Evolutionary conservation across 177 flowering plant species (phyloP), one percentile per base, ranked within the genome.

Genomic region (Vitis hybrid): DNA sequence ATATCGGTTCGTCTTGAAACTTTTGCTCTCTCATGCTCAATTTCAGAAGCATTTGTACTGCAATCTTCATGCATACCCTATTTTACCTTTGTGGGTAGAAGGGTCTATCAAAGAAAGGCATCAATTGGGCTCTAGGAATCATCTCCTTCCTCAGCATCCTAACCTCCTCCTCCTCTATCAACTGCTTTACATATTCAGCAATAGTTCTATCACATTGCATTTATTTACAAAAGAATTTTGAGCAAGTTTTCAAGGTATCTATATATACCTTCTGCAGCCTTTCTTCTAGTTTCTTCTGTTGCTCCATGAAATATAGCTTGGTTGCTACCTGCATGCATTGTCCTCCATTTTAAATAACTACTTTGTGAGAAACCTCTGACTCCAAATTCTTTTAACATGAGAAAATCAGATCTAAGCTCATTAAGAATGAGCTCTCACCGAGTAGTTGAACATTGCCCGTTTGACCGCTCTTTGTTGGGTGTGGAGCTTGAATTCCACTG

Each of bases 121-220:
- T 92, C 67, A 90, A 62, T 56, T 92, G 93, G 57, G 97, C 97
- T 83, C 83, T 85, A 16, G 97, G 95, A 55, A 92, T 69, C 95
- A 92, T 85, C 67, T 92, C 92, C 76, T 88, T 90, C 68, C 97
- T 83, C 79, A 92, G 69, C 83, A 78, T 71, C 56, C 80, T 76
- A 55, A 90, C 64, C 82, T 89, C 95, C 75, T 92, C 93, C 67
- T 92, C 92, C 75, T 92, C 95, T 15, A 90, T 82, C 67, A 88
- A 75, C 93, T 90, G 84, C 66, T 22, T 14, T 8, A 60, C 18
- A 61, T 48, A 45, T 22, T 19, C 31, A 57, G 58, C 11, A 57
- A 18, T 19, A 39, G 5, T 6, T 39, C 45, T 6, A 7, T 39
- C 9, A 39, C 45, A 39, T 4, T 39, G 45, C 8, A 1, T 39